Evolutionary conservation across 2,329 filamentous ascomycete species (phyloP).

Genomic region (Verticillium dahliae): DNA sequence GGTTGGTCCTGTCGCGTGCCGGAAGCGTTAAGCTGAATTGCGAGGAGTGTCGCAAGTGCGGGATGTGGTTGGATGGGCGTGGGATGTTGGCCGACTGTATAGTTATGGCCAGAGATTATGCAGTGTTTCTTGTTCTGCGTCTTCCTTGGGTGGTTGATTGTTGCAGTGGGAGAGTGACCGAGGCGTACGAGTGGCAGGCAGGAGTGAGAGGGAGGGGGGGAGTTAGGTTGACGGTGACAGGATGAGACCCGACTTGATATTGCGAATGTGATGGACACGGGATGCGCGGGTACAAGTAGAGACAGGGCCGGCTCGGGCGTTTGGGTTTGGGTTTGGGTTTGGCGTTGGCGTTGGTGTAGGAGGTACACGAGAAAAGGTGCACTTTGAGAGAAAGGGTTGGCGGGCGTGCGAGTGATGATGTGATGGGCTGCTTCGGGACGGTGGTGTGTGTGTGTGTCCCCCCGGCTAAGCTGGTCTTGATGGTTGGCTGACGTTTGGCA

Average conservation of each 20-base stretch:
- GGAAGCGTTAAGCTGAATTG: not conserved
- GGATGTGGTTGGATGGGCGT: not conserved
- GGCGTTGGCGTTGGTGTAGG: not conserved
- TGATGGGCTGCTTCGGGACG: slow-evolving; percentile 4
- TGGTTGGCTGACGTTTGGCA: not conserved
- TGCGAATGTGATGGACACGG: slow-evolving; percentile 2
- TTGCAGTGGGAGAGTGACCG: not conserved
- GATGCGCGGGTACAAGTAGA: slow-evolving; percentile 7
- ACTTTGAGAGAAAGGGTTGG: slow-evolving; percentile 7
- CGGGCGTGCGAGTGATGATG: slow-evolving; percentile 11
- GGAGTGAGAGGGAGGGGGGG: not conserved
- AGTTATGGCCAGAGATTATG: not conserved
- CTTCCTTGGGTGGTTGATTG: not conserved
- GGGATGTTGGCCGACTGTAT: not conserved
- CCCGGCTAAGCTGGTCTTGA: not conserved
- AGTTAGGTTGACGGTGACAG: slow-evolving; percentile 1
- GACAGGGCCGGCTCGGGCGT: not conserved
- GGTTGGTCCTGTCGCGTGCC: not conserved
- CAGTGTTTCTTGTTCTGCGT: not conserved
- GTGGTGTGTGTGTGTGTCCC: not conserved
- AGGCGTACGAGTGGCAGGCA: not conserved
- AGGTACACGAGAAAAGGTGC: not conserved
- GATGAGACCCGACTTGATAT: slow-evolving; percentile 2
- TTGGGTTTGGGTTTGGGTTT: no score
- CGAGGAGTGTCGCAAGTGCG: not conserved